phyloP scores from a whole-genome alignment of 331 rosid species.

The Rhamnella rubrinervis region DNA sequence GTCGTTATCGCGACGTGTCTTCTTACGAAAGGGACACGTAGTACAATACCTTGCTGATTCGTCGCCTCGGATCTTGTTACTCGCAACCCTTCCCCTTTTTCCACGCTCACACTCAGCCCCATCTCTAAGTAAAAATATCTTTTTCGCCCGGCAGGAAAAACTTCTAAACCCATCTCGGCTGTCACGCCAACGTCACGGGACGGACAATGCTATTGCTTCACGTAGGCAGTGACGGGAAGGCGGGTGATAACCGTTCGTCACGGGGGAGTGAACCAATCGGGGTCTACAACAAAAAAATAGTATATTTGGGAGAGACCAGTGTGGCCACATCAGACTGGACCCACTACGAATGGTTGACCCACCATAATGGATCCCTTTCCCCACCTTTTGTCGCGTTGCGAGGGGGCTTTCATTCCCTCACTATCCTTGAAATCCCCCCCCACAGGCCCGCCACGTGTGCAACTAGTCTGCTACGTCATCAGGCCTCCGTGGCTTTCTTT shows the following conservation, averaged over 20 bases:
- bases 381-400: slow-evolving; percentile 49
- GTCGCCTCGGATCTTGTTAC: slow-evolving; percentile 53
- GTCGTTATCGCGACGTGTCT: slow-evolving; percentile 44
- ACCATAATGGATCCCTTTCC: slow-evolving; percentile 29
- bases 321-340: slow-evolving; percentile 63
- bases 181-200: slow-evolving; percentile 23
- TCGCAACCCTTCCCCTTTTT: slow-evolving; percentile 41
- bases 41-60: slow-evolving; percentile 22
- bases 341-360: slow-evolving; percentile 41
- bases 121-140: slow-evolving; percentile 41
- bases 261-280: slow-evolving; percentile 30
- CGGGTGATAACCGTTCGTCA: slow-evolving; percentile 4
- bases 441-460: slow-evolving; percentile 41
- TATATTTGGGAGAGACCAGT: slow-evolving; percentile 23
- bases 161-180: slow-evolving; percentile 7
- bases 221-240: neutral
- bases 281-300: slow-evolving; percentile 15
- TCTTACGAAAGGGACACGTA: slow-evolving; percentile 23
- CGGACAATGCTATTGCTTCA: slow-evolving; percentile 24
- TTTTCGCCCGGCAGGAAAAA: neutral
- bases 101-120: slow-evolving; percentile 15
- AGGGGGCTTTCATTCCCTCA: slow-evolving; percentile 32
- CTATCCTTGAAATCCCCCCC: slow-evolving; percentile 36
- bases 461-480: slow-evolving; percentile 37
- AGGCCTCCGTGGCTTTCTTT: slow-evolving; percentile 37